These are phyloP conservation scores for Monilinia aucupariae DNA, from an alignment of 2,329 filamentous ascomycete genomes.

Conservation along the genomic window DNA sequence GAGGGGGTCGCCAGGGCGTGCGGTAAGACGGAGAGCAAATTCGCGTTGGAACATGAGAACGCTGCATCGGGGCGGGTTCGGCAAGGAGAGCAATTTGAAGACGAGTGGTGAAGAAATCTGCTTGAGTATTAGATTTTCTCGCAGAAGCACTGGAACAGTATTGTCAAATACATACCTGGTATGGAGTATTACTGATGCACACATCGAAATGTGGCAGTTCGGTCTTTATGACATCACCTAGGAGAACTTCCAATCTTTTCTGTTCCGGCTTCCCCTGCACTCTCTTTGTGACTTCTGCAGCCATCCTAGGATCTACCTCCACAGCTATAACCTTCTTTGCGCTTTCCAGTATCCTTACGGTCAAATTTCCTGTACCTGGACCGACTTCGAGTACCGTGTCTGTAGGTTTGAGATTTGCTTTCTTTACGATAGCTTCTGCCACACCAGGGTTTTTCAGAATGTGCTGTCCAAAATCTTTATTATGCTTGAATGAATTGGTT, in stretches of 20 bases:
- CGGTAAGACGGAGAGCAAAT: constrained; percentile 85
- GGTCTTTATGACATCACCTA: constrained; percentile 92
- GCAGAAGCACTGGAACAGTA: neutral
- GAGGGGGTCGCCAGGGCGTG: constrained; percentile 78
- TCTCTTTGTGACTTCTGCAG: constrained; percentile 83
- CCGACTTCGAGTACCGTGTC: constrained; percentile 90
- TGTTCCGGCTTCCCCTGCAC: constrained; percentile 84
- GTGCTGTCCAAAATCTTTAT: constrained; percentile 53
- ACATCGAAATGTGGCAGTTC: constrained; percentile 68
- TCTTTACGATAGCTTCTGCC: constrained; percentile 74
- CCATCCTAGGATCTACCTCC: constrained; percentile 91
- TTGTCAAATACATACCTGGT: constrained; percentile 45
- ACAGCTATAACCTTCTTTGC: constrained; percentile 78
- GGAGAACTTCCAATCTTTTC: constrained; percentile 77
- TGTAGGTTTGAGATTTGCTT: constrained; percentile 84
- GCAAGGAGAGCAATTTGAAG: constrained; percentile 76
- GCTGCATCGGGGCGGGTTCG: constrained; percentile 73
- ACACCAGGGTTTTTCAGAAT: constrained; percentile 91
- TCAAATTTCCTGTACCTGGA: constrained; percentile 84
- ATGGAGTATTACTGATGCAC: constrained; percentile 66
- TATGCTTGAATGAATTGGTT: constrained; percentile 89
- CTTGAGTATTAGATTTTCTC: constrained; percentile 22
- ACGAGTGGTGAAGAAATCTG: constrained; percentile 86
- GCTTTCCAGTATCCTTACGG: constrained; percentile 80
- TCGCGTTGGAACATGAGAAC: constrained; percentile 97